Percentiles rank a stretch among this genome's conserved stretches.
These are phyloP conservation scores for Globisporangium parvum DNA, from an alignment of 352 stramenopile genomes.

Conservation along the genomic window DNA sequence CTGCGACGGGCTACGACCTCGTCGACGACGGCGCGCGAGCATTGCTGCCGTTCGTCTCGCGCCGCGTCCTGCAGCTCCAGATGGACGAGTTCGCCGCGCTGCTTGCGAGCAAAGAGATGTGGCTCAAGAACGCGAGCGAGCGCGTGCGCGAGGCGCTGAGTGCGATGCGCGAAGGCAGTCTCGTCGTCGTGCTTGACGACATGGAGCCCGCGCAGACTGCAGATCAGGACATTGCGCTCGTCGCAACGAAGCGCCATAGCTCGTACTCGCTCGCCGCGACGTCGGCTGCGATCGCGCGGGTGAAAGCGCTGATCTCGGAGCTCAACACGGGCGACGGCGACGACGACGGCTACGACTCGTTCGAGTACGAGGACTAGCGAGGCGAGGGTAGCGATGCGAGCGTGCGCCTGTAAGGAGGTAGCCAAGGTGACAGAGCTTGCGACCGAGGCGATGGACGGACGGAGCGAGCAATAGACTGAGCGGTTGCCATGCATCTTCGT, in stretches of 20 bases:
- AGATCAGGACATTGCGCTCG: constrained; percentile 62
- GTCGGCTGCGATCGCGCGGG: constrained; percentile 46
- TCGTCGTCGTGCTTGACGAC: constrained; percentile 70
- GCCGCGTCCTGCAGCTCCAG: constrained; percentile 45
- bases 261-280: constrained; percentile 72
- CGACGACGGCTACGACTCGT: constrained; percentile 75
- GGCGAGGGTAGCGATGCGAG: too few species aligned
- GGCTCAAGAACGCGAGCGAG: constrained; percentile 69
- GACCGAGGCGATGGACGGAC: not conserved
- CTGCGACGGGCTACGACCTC: constrained; percentile 34
- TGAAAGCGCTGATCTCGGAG: constrained; percentile 72
- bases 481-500: not conserved
- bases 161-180: constrained; percentile 49
- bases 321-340: constrained; percentile 47
- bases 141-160: constrained; percentile 37
- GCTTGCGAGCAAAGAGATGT: constrained; percentile 61
- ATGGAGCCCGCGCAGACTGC: constrained; percentile 75
- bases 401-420: not conserved
- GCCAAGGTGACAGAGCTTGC: not conserved
- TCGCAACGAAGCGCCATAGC: constrained; percentile 61
- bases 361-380: constrained; percentile 56
- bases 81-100: constrained; percentile 64
- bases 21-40: constrained; percentile 60
- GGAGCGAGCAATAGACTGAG: not conserved
- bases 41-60: constrained; percentile 42